Base-by-base conservation (phyloP, 345 rosid genomes). In the Boechera divaricarpa region DNA sequence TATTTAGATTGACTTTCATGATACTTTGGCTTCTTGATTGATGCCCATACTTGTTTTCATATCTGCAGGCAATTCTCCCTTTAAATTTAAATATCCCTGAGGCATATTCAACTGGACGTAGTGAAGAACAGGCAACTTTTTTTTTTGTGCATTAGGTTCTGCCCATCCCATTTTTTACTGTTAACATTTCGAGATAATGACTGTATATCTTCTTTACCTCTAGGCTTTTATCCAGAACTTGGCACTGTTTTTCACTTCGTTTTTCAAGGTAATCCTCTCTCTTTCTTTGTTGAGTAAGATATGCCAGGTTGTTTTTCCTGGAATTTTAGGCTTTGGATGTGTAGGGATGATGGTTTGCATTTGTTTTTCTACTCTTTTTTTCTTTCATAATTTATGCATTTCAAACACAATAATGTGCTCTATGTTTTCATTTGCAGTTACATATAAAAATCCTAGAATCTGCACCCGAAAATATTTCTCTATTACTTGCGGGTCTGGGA, bases 181-280 rank as follows among this genome's bases (percentile, higher is more conserved):
- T 67, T 21, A 35, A 59, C 53, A 41, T 58, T 28, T 47, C 7
- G 21, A 38, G 53, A 75, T 62, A 21, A 32, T 38, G 32, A 66
- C 28, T 68, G 7, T 69, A 21, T 52, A 31, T 59, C 48, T 13
- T 47, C 48, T 80, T 76, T 29, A 74, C 67, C 58, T 66, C 60
- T 85, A 96, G 99, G 99, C 98, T 53, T 96, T 96, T 81, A 93
- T 91, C 81, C 99, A 96, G 91, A 96, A 96, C 66, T 74, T 96
- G 92, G 97, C 99, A 13, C 77, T 96, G 78, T 96, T 96, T 83
- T 96, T 96, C 82, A 92, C 99, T 48, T 96, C 98, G 39, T 96
- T 93, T 83, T 93, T 73, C 72, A 96, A 93, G 97, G 99, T 73
- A 87, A 82, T 78, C 76, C 18, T 60, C 61, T 77, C 18, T 60